Base-by-base conservation (phyloP, 106 monocot species). In the Amphibolis antarctica region DNA sequence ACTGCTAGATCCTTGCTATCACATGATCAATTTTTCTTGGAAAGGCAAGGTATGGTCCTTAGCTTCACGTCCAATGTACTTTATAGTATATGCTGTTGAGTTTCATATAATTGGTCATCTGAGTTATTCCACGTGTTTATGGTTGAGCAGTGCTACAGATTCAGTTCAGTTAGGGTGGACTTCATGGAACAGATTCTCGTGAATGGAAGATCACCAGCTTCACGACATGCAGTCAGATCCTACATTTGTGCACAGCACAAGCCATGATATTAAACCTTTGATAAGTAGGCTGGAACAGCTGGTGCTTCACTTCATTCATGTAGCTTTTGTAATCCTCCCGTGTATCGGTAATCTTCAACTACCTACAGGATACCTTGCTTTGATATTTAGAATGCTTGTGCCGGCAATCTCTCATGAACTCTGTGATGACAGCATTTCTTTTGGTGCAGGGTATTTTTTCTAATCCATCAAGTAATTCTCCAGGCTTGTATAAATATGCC, bases 181-280 rank as follows among this genome's bases (percentile, higher is more conserved):
- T 89, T 93, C 62, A 74, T 62, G 64, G 81, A 88, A 60, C 93
- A 93, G 79, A 83, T 93, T 75, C 81, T 86, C 70, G 75, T 93
- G 51, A 93, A 93, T 58, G 93, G 81, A 45, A 93, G 75, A 63
- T 36, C 74, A 44, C 89, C 89, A 42, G 46, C 83, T 47, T 64
- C 76, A 14, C 81, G 73, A 46, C 83, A 86, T 52, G 60, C 49
- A 0, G 61, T 78, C 26, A 76, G 76, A 43, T 75, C 93, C 53
- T 68, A 60, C 58, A 80, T 93, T 53, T 63, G 49, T 75, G 83
- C 89, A 43, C 86, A 93, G 28, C 82, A 86, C 42, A 89, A 89
- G 69, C 65, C 88, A 13, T 93, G 71, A 89, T 45, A 27, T 13
- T 7, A 36, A 4, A 36, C 36, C 36, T 36, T 36, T 36, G 36